A percentile compares a stretch with the other conserved stretches of the same genome.
phyloP scores from a whole-genome alignment of 225 moss, liverwort and hornwort genomes.

The Polytrichum formosum region DNA sequence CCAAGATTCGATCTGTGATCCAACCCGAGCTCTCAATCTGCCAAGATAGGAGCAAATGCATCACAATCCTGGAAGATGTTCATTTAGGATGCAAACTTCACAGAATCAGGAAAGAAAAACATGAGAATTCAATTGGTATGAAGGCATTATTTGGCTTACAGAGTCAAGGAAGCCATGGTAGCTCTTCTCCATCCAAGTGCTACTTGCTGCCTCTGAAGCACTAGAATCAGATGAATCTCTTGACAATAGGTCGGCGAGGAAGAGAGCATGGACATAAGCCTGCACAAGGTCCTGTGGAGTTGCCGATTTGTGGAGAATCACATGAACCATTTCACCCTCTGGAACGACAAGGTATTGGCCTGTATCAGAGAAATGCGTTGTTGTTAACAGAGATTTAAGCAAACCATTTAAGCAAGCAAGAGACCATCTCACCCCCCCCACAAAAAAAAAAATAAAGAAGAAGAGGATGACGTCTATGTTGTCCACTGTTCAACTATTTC shows the following conservation, averaged over 20 bases:
- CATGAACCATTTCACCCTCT: slow-evolving; percentile 52
- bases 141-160: slow-evolving; percentile 35
- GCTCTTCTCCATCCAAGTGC: slow-evolving; percentile 66
- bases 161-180: slow-evolving; percentile 51
- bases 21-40: slow-evolving; percentile 81
- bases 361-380: slow-evolving; percentile 15
- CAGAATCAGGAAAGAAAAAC: not conserved
- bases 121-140: too few relatives aligned
- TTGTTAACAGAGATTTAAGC: not conserved
- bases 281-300: slow-evolving; percentile 58
- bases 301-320: slow-evolving; percentile 64
- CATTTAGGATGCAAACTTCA: not conserved
- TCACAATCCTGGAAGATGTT: not conserved
- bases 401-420: not conserved
- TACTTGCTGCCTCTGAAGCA: slow-evolving; percentile 47
- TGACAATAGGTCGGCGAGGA: slow-evolving; percentile 43
- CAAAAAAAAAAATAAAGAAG: too few relatives aligned
- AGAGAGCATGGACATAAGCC: slow-evolving; percentile 79
- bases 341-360: slow-evolving; percentile 59
- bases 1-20: slow-evolving; percentile 70
- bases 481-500: too few relatives aligned
- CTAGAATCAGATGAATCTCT: slow-evolving; percentile 16
- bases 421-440: too few relatives aligned
- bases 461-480: too few relatives aligned
- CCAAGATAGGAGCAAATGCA: slow-evolving; percentile 11